Percentiles rank a stretch among this genome's conserved stretches.
Conservation (phyloP, 345 rosid genomes). For the Cardamine chenopodiifolia region DNA sequence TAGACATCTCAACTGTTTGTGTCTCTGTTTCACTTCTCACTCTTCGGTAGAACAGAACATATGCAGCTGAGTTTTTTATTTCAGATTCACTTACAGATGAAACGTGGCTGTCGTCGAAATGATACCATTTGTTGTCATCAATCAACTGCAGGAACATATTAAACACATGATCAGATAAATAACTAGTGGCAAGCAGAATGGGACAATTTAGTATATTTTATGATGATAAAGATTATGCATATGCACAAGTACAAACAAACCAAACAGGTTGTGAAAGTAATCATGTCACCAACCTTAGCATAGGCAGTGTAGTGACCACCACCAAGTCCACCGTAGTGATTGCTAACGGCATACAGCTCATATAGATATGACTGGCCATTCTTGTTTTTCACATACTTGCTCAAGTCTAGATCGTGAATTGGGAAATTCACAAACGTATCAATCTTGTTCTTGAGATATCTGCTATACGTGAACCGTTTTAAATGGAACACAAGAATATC, state of each 20-base stretch:
- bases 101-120: slow-evolving; percentile 86
- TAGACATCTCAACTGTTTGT: slow-evolving; percentile 21
- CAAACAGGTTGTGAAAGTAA: background rate
- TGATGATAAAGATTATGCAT: too few relatives aligned
- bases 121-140: slow-evolving; percentile 92
- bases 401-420: slow-evolving; percentile 78
- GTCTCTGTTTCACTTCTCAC: slow-evolving; percentile 47
- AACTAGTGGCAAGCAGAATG: background rate
- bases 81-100: slow-evolving; percentile 71
- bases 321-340: slow-evolving; percentile 97
- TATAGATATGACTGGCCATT: slow-evolving; percentile 65
- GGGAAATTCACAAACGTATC: slow-evolving; percentile 91
- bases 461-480: slow-evolving; percentile 88
- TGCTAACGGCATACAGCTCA: slow-evolving; percentile 90
- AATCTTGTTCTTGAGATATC: slow-evolving; percentile 91
- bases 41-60: slow-evolving; percentile 83
- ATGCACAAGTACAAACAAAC: background rate
- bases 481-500: slow-evolving; percentile 92
- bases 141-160: slow-evolving; percentile 62
- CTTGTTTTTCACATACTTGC: slow-evolving; percentile 68
- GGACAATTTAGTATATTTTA: background rate
- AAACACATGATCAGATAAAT: background rate
- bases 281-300: slow-evolving; percentile 68
- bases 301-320: slow-evolving; percentile 98
- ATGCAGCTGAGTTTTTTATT: slow-evolving; percentile 79